These are phyloP conservation scores for Phyllosticta ampelicida DNA, from an alignment of 2,329 filamentous ascomycete species.

Conservation along the genomic window DNA sequence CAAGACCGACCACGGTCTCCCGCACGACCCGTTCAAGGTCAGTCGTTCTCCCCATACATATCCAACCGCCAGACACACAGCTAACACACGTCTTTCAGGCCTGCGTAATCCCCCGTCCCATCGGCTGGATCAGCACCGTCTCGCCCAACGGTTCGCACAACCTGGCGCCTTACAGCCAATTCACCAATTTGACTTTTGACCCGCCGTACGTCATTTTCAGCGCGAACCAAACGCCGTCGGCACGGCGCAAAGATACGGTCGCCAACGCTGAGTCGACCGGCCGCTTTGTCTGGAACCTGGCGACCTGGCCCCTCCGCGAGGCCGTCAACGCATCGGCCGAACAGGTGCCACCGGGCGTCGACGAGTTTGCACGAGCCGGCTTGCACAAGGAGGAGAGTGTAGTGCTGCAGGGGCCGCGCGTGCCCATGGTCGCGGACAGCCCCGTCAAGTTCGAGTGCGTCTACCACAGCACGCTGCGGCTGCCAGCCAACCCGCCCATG, in stretches of 20 bases:
- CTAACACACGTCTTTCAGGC: constrained; percentile 26
- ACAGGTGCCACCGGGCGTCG: constrained; percentile 37
- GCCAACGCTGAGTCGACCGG: constrained; percentile 46
- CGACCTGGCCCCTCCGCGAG: constrained; percentile 45
- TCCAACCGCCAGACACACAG: background rate
- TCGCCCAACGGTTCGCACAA: constrained; percentile 40
- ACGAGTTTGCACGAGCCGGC: constrained; percentile 44
- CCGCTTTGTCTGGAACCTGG: constrained; percentile 49
- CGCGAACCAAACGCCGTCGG: constrained; percentile 42
- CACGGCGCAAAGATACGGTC: constrained; percentile 45
- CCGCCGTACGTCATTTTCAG: constrained; percentile 54
- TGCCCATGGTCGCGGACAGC: constrained; percentile 28
- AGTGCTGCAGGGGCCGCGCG: constrained; percentile 16
- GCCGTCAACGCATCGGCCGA: constrained; percentile 46
- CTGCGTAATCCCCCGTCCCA: constrained; percentile 50
- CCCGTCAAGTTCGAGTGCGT: constrained; percentile 10
- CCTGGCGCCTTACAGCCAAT: constrained; percentile 51
- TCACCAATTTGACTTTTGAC: constrained; percentile 54
- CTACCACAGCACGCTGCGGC: constrained; percentile 42
- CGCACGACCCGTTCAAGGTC: constrained; percentile 47
- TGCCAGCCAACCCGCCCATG: constrained; percentile 48
- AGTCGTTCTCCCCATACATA: background rate
- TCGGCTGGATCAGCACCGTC: constrained; percentile 52
- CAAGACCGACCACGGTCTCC: constrained; percentile 41
- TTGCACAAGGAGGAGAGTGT: constrained; percentile 39